Conservation (phyloP, 371 early-diverging fungal genomes). For the Funneliformis caledonium region DNA sequence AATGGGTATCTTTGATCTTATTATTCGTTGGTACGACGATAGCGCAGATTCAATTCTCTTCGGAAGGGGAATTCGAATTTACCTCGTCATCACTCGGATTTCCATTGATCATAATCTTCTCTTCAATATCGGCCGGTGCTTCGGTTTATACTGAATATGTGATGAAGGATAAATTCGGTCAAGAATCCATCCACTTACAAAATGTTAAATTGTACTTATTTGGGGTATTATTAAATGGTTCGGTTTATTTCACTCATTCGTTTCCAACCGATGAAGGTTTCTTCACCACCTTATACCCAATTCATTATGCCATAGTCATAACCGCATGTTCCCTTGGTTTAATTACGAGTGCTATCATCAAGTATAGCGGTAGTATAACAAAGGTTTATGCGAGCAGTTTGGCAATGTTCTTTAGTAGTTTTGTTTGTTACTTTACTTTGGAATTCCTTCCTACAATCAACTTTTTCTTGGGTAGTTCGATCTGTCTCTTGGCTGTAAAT, state of each 20-base stretch:
- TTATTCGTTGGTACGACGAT: conserved; percentile 47
- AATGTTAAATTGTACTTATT: conserved; percentile 51
- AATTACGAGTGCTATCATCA: conserved; percentile 51
- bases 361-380: conserved; percentile 50
- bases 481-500: not conserved
- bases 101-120: conserved; percentile 46
- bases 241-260: conserved; percentile 43
- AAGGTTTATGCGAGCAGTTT: conserved; percentile 49
- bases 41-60: conserved; percentile 47
- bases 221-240: conserved; percentile 48
- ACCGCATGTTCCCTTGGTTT: conserved; percentile 46
- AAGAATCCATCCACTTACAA: conserved; percentile 50
- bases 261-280: conserved; percentile 37
- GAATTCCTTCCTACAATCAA: not conserved
- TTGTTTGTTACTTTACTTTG: conserved; percentile 44
- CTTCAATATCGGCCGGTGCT: conserved; percentile 46
- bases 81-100: conserved; percentile 46
- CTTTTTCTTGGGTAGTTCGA: not conserved
- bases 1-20: conserved; percentile 47
- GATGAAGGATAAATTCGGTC: conserved; percentile 48
- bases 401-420: conserved; percentile 50
- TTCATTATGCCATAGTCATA: conserved; percentile 46
- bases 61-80: conserved; percentile 35
- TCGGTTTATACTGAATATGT: conserved; percentile 50
- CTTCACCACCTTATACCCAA: conserved; percentile 44